Conservation (phyloP, 2,329 filamentous ascomycete genomes). For the Aspergillus sp. region DNA sequence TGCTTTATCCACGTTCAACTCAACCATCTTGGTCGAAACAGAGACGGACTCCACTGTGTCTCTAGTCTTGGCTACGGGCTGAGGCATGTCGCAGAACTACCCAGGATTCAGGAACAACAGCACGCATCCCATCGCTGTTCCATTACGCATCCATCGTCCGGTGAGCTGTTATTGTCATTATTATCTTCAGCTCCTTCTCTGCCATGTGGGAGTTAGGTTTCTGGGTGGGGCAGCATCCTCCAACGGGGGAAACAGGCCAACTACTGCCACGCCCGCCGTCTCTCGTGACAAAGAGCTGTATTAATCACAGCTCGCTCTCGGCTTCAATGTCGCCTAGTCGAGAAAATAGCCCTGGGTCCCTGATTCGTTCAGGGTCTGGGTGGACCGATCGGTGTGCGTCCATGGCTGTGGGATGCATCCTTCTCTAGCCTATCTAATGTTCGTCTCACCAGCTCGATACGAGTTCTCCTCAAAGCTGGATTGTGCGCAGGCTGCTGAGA, state of each 20-base stretch:
- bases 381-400: constrained; percentile 16
- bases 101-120: neutral
- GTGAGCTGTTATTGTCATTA: neutral
- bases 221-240: constrained; percentile 17
- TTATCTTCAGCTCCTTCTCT: neutral
- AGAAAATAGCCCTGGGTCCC: constrained; percentile 5
- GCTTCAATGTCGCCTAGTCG: constrained; percentile 7
- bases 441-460: constrained; percentile 1
- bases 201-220: constrained; percentile 20
- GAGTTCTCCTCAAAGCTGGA: neutral
- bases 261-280: neutral
- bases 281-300: constrained; percentile 7
- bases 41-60: constrained; percentile 1
- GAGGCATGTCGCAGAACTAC: neutral
- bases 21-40: too few relatives aligned
- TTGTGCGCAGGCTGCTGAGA: neutral
- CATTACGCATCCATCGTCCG: neutral
- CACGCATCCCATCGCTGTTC: neutral
- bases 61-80: neutral
- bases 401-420: constrained; percentile 14
- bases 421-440: neutral
- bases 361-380: constrained; percentile 14
- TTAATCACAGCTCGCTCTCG: constrained; percentile 6
- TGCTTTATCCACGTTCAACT: neutral
- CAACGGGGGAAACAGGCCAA: constrained; percentile 4